Conservation (phyloP, 2,329 filamentous ascomycete genomes). For the Sarocladiaceae sp. region DNA sequence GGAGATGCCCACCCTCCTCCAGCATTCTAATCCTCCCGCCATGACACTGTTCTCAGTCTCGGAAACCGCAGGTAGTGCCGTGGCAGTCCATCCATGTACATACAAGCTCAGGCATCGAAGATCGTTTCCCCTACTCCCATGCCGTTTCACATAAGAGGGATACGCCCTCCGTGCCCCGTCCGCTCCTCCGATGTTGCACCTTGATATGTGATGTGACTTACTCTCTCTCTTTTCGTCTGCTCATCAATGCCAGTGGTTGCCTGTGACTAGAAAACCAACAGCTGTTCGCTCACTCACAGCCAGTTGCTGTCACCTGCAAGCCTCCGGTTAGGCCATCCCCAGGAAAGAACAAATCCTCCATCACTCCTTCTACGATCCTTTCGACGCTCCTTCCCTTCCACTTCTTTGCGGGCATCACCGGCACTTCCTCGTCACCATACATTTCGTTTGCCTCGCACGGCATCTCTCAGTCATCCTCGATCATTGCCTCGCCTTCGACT, state of each 20-base stretch:
- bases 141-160: conserved; percentile 5
- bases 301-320: background rate
- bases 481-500: too few relatives aligned
- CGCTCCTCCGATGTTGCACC: background rate
- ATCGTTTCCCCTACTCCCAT: background rate
- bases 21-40: background rate
- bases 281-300: background rate
- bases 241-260: background rate
- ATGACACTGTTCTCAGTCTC: conserved; percentile 1
- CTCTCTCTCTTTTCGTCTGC: background rate
- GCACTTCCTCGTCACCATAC: background rate
- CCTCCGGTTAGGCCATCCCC: background rate
- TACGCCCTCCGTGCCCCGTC: background rate
- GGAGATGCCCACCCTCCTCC: background rate
- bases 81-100: background rate
- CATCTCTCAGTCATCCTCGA: background rate
- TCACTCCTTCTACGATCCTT: background rate
- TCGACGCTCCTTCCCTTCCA: background rate
- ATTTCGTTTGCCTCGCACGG: background rate
- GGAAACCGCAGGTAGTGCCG: background rate
- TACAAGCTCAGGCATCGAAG: background rate
- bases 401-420: background rate
- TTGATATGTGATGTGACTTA: background rate
- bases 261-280: background rate
- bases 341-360: background rate